Base-by-base conservation (phyloP, 2,329 filamentous ascomycete genomes). In the Polychaeton citri region DNA sequence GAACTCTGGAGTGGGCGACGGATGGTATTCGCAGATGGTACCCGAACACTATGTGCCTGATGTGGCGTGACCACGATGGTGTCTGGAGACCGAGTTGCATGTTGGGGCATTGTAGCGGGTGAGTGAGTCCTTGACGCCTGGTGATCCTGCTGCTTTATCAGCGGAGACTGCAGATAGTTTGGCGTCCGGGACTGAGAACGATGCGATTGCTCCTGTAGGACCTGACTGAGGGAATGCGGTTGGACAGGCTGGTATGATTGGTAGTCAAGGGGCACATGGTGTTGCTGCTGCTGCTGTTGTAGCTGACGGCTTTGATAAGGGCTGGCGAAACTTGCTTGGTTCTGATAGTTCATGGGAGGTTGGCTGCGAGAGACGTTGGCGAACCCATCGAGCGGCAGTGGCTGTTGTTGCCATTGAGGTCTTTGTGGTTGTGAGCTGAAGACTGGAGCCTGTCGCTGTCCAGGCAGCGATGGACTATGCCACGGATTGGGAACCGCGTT, bases 1-100 rank as follows among this genome's bases (percentile, higher is more conserved):
- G n/a, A n/a, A n/a, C n/a, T n/a, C n/a, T n/a, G n/a, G n/a, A n/a
- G n/a, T n/a, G n/a, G n/a, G n/a, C n/a, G n/a, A n/a, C n/a, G n/a
- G n/a, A n/a, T n/a, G n/a, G n/a, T n/a, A n/a, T 28, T 28, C 15
- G 24, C 7, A 7, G n/a, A 10, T 28, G 24, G 24, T 28, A 28
- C 32, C 18, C 36, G 43, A 9, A 40, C 37, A 39, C 44, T 43
- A 21, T 41, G 34, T 15, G 21, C 21, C 18, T 12, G 21, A 17
- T 24, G 26, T 21, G 19, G 35, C 24, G 16, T 33, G n/a, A 8
- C 33, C n/a, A 15, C 35, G 31, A 19, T 34, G 10, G 13, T 26
- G 34, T 15, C 12, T 15, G 18, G n/a, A 10, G 12, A 12, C 21
- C 10, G 13, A 24, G 8, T 15, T 30, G 17, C 30, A 31, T 9